A percentile compares a stretch with the other conserved stretches of the same genome.
Evolutionary conservation across 129 eudicot genomes (phyloP).

Genomic region (Saposhnikovia divaricata): DNA sequence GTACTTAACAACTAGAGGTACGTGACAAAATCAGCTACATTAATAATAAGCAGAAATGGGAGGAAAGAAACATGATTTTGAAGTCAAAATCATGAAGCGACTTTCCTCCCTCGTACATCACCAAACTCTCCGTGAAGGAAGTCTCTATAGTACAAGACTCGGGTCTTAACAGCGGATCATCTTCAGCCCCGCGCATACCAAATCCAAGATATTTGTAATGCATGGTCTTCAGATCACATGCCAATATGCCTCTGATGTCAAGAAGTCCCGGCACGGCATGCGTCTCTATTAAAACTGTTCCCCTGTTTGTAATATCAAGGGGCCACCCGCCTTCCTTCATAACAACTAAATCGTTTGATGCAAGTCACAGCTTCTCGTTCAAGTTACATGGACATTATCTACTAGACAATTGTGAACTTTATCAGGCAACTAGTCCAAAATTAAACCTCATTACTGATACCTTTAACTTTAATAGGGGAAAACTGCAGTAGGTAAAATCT

Average conservation of each 20-base stretch:
- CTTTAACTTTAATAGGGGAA: no score
- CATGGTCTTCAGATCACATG: background rate
- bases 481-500: no score
- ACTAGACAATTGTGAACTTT: no score
- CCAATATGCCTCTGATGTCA: no score
- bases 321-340: background rate
- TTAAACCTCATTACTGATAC: background rate
- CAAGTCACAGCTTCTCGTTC: background rate
- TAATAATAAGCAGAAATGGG: background rate
- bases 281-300: background rate
- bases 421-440: no score
- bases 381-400: background rate
- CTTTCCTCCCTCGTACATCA: background rate
- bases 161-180: background rate
- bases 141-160: background rate
- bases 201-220: background rate
- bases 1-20: no score
- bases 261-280: no score
- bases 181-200: background rate
- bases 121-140: background rate
- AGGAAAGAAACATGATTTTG: background rate
- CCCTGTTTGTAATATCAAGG: background rate
- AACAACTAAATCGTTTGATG: background rate
- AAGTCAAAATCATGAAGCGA: background rate
- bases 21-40: background rate